phyloP scores from a whole-genome alignment of 805 yeast genomes.

The Kregervanrija pseudodelftensis region DNA sequence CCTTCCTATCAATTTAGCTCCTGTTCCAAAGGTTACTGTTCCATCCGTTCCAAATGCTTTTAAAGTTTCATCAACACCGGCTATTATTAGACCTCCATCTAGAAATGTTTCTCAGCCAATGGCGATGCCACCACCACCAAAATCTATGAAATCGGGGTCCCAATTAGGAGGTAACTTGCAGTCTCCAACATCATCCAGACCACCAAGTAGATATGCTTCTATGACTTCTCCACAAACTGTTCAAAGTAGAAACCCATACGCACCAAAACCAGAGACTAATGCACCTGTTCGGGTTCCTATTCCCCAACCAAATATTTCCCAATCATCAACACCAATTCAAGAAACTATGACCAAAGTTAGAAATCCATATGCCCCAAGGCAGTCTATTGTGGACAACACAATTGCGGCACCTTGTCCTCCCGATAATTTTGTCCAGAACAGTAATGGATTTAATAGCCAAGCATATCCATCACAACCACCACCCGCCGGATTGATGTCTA shows the following conservation, averaged over 20 bases:
- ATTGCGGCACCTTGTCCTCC: conserved; percentile 8
- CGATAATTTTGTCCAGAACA: conserved; percentile 7
- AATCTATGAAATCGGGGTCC: conserved; percentile 5
- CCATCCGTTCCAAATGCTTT: conserved; percentile 17
- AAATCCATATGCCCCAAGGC: conserved; percentile 30
- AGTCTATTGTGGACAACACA: conserved; percentile 15
- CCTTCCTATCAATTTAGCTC: conserved; percentile 41
- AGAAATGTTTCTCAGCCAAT: conserved; percentile 26
- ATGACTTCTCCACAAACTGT: background rate
- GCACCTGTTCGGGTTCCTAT: conserved; percentile 23
- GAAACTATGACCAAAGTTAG: conserved; percentile 11
- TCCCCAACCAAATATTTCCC: conserved; percentile 8
- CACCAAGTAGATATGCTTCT: background rate
- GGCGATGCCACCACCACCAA: conserved; percentile 26
- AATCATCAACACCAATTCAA: conserved; percentile 15
- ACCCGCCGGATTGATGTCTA: background rate
- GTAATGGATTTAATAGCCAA: conserved; percentile 4
- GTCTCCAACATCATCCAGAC: conserved; percentile 1
- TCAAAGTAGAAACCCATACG: conserved; percentile 27
- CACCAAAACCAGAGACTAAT: conserved; percentile 24
- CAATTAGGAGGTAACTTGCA: conserved; percentile 1
- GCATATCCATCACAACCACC: conserved; percentile 3
- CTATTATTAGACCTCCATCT: conserved; percentile 9
- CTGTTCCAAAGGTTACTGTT: conserved; percentile 18
- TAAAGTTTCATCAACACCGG: conserved; percentile 7